Percentiles rank a stretch among this genome's conserved stretches.
These are phyloP conservation scores for Xerocomus potaroensis DNA, from an alignment of 768 basidiomycete genomes.

Conservation along the genomic window DNA sequence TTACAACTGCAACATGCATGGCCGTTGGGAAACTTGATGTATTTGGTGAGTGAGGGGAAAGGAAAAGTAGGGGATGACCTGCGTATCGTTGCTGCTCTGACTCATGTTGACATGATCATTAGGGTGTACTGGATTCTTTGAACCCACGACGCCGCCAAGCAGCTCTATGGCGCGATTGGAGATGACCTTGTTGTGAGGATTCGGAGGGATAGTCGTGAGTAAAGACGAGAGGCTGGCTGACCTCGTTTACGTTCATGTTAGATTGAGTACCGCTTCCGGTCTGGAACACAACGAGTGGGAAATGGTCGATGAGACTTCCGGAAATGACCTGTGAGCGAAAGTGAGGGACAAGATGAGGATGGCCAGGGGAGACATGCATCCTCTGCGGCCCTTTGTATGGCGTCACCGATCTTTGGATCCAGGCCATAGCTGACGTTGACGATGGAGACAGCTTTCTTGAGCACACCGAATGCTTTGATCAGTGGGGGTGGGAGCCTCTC, in stretches of 20 bases:
- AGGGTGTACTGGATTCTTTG: conserved; percentile 96
- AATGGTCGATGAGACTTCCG: conserved; percentile 90
- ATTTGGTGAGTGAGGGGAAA: background rate
- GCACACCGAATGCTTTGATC: conserved; percentile 95
- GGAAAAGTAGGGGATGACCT: conserved; percentile 27
- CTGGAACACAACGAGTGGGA: conserved; percentile 98
- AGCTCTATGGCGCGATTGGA: conserved; percentile 98
- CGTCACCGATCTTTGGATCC: conserved; percentile 80
- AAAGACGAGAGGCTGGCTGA: conserved; percentile 22
- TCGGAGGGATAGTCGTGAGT: background rate
- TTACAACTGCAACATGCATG: conserved; percentile 97
- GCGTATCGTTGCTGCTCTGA: conserved; percentile 99
- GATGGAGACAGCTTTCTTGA: conserved; percentile 94
- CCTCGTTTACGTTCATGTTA: conserved; percentile 99
- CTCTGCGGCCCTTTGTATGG: conserved; percentile 91
- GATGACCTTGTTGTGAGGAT: conserved; percentile 60
- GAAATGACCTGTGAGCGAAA: conserved; percentile 73
- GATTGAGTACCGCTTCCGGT: conserved; percentile 98
- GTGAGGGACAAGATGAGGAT: background rate
- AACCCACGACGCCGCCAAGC: conserved; percentile 91
- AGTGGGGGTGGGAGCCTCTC: conserved; percentile 94
- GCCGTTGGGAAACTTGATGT: conserved; percentile 87
- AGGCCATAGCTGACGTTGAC: conserved; percentile 91
- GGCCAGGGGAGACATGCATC: conserved; percentile 52
- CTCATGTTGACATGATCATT: conserved; percentile 99